phyloP scores from a whole-genome alignment of 495 filamentous ascomycete genomes.

The Trichoderma reesei region DNA sequence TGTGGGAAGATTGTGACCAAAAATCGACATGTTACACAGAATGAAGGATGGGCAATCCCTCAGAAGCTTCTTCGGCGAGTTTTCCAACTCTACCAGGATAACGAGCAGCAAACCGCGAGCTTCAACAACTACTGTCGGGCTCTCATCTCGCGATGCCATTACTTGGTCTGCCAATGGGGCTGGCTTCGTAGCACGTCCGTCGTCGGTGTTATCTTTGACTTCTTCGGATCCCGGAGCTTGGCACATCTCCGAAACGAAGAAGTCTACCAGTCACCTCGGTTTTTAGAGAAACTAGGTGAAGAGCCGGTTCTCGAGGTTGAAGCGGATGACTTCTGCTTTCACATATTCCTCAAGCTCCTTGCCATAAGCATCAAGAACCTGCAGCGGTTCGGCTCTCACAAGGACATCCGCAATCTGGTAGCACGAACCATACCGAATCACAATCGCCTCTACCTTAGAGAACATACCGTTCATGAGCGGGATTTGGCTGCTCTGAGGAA shows the following conservation, averaged over 20 bases:
- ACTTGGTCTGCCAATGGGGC: slow-evolving; percentile 71
- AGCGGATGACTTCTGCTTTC: slow-evolving; percentile 74
- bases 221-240: slow-evolving; percentile 70
- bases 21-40: slow-evolving; percentile 37
- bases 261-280: slow-evolving; percentile 61
- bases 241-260: slow-evolving; percentile 70
- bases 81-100: slow-evolving; percentile 53
- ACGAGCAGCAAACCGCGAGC: slow-evolving; percentile 46
- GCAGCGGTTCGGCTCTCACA: slow-evolving; percentile 46
- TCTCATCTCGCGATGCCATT: slow-evolving; percentile 64
- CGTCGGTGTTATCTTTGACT: slow-evolving; percentile 77
- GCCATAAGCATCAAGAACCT: slow-evolving; percentile 59
- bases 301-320: slow-evolving; percentile 51
- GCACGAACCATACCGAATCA: slow-evolving; percentile 83
- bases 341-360: slow-evolving; percentile 83
- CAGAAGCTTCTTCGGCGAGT: slow-evolving; percentile 55
- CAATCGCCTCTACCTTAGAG: slow-evolving; percentile 75
- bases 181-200: slow-evolving; percentile 75
- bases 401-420: slow-evolving; percentile 66
- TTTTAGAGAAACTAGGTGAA: slow-evolving; percentile 62
- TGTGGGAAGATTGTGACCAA: slow-evolving; percentile 51
- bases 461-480: slow-evolving; percentile 58
- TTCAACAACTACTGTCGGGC: slow-evolving; percentile 77
- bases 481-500: slow-evolving; percentile 84
- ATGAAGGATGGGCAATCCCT: slow-evolving; percentile 67